Evolutionary conservation across 805 yeast species (phyloP).

Genomic region (Lipomyces starkeyi): DNA sequence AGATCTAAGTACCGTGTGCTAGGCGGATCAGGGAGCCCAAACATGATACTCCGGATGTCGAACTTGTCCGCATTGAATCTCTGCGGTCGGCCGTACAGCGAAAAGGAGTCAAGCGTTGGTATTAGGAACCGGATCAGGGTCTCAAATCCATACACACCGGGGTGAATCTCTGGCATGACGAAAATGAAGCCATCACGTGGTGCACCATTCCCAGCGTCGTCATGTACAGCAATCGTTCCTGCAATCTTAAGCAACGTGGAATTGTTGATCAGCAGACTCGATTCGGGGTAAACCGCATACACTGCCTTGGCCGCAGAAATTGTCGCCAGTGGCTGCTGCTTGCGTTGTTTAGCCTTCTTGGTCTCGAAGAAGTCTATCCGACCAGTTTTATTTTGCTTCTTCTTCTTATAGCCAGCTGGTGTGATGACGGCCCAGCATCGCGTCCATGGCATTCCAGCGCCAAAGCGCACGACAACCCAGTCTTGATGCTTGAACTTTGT

Average conservation of each 20-base stretch:
- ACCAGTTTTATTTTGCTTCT: slow-evolving; percentile 58
- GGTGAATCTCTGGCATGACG: slow-evolving; percentile 82
- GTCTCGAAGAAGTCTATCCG: slow-evolving; percentile 79
- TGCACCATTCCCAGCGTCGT: slow-evolving; percentile 40
- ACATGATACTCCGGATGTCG: slow-evolving; percentile 68
- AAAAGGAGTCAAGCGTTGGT: slow-evolving; percentile 77
- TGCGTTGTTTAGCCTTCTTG: slow-evolving; percentile 69
- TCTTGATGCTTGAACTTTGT: slow-evolving; percentile 87
- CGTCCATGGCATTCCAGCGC: slow-evolving; percentile 98
- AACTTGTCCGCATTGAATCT: slow-evolving; percentile 75
- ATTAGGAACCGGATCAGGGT: slow-evolving; percentile 81
- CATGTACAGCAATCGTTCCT: slow-evolving; percentile 54
- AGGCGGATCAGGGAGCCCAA: slow-evolving; percentile 85
- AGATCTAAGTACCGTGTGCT: slow-evolving; percentile 68
- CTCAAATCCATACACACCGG: slow-evolving; percentile 82
- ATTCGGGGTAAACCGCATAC: slow-evolving; percentile 91
- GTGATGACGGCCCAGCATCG: slow-evolving; percentile 88
- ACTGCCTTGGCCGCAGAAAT: slow-evolving; percentile 71
- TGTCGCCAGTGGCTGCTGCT: slow-evolving; percentile 77
- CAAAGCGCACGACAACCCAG: slow-evolving; percentile 94
- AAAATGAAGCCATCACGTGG: slow-evolving; percentile 69
- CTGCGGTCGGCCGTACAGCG: slow-evolving; percentile 80
- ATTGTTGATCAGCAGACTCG: slow-evolving; percentile 78
- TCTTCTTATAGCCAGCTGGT: slow-evolving; percentile 56
- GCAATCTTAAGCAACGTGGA: slow-evolving; percentile 89